phyloP scores from a whole-genome alignment of 176 grass and related monocot genomes.

The Rhipidocladum racemiflorum region DNA sequence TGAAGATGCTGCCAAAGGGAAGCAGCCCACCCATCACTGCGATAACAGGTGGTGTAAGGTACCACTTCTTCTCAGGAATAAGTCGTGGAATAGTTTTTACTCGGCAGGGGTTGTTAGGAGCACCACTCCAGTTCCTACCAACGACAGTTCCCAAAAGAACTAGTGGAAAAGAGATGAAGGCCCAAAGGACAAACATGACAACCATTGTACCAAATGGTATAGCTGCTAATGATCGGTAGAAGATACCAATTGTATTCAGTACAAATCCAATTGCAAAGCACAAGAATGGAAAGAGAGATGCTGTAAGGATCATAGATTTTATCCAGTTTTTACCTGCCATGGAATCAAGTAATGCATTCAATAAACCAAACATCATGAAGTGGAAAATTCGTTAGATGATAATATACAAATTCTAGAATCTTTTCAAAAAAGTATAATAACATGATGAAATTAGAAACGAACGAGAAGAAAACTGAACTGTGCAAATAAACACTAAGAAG shows the following conservation, averaged over 20 bases:
- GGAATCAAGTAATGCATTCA: slow-evolving; percentile 26
- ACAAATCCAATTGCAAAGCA: slow-evolving; percentile 84
- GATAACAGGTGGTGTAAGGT: slow-evolving; percentile 84
- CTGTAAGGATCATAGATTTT: slow-evolving; percentile 89
- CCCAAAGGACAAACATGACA: slow-evolving; percentile 92
- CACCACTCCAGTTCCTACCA: slow-evolving; percentile 95
- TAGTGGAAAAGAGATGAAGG: slow-evolving; percentile 95
- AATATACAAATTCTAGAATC: slow-evolving; percentile 2
- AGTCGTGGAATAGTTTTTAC: slow-evolving; percentile 96
- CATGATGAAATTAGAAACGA: background rate
- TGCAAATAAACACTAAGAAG: background rate
- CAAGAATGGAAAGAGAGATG: slow-evolving; percentile 93
- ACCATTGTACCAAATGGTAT: slow-evolving; percentile 99
- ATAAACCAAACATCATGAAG: background rate
- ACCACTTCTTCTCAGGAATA: slow-evolving; percentile 99
- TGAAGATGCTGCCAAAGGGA: slow-evolving; percentile 98
- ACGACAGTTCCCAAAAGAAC: slow-evolving; percentile 92
- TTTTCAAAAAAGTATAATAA: background rate
- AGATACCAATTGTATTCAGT: slow-evolving; percentile 95
- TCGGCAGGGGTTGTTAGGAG: slow-evolving; percentile 94
- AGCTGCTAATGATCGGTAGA: slow-evolving; percentile 93
- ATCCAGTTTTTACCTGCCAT: slow-evolving; percentile 97
- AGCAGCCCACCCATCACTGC: slow-evolving; percentile 92
- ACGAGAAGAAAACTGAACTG: background rate
- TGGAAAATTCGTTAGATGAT: background rate